phyloP scores from a whole-genome alignment of 805 yeast species.

The Candida nitratophila region DNA sequence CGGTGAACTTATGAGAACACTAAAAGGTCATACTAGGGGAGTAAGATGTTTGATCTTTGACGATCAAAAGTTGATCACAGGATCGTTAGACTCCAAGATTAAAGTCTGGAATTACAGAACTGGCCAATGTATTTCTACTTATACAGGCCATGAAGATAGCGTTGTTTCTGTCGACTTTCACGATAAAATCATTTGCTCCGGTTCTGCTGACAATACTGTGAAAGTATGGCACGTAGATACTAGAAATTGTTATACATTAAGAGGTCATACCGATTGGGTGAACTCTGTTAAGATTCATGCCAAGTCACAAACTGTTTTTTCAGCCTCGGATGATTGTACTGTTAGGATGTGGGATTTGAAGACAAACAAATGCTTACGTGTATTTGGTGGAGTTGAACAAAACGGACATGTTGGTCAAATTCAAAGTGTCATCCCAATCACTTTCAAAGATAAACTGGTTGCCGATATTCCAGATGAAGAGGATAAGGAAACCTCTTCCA shows the following conservation, averaged over 20 bases:
- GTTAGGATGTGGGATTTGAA: slow-evolving; percentile 91
- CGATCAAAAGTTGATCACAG: slow-evolving; percentile 82
- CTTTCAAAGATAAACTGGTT: slow-evolving; percentile 49
- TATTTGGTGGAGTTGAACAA: slow-evolving; percentile 67
- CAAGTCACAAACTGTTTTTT: slow-evolving; percentile 68
- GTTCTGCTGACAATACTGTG: slow-evolving; percentile 86
- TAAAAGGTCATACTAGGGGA: slow-evolving; percentile 84
- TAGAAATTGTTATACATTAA: slow-evolving; percentile 82
- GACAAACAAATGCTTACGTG: slow-evolving; percentile 69
- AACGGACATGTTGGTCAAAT: slow-evolving; percentile 93
- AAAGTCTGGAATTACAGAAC: slow-evolving; percentile 95
- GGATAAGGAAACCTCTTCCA: slow-evolving; percentile 8
- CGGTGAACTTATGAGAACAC: slow-evolving; percentile 68
- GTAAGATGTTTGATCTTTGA: slow-evolving; percentile 83
- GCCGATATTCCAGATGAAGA: slow-evolving; percentile 22
- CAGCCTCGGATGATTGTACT: slow-evolving; percentile 89
- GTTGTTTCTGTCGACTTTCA: slow-evolving; percentile 80
- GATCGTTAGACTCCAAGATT: slow-evolving; percentile 85
- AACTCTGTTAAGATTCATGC: slow-evolving; percentile 84
- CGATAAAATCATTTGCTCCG: slow-evolving; percentile 79
- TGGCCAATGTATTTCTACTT: slow-evolving; percentile 90
- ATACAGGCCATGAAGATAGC: slow-evolving; percentile 85
- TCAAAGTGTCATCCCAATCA: slow-evolving; percentile 84
- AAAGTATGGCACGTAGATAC: slow-evolving; percentile 96
- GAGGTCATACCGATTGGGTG: slow-evolving; percentile 93